Conservation (phyloP, 148 eudicot species). For the Vaccinium vitisidaea region DNA sequence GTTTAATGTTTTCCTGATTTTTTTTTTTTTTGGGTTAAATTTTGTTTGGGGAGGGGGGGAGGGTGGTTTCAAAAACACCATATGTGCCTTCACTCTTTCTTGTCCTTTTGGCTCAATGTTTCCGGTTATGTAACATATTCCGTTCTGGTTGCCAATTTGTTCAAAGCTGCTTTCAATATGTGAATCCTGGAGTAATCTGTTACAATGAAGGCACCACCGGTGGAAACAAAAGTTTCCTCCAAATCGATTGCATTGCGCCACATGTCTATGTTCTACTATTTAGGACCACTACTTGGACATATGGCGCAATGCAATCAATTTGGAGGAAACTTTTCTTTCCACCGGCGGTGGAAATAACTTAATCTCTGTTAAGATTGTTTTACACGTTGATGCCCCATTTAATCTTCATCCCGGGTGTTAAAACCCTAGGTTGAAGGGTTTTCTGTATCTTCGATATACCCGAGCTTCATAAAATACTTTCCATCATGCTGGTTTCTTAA, state of each 20-base stretch:
- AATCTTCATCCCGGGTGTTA: background rate
- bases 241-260: too few species aligned
- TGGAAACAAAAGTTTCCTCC: too few species aligned
- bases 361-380: background rate
- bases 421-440: background rate
- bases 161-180: background rate
- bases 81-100: background rate
- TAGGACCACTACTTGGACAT: too few species aligned
- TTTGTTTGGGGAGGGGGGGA: background rate
- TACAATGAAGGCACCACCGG: background rate
- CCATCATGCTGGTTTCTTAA: slow-evolving; percentile 6
- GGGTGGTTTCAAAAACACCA: background rate
- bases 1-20: background rate
- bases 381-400: background rate
- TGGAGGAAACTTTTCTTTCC: too few species aligned
- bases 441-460: background rate
- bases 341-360: too few species aligned
- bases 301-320: too few species aligned
- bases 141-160: background rate
- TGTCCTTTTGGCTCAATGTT: background rate
- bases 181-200: background rate
- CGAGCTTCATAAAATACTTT: background rate
- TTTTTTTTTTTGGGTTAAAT: background rate
- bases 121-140: background rate
- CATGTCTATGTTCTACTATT: too few species aligned